These are phyloP conservation scores for Leccinum olivaceopallidum DNA, from an alignment of 768 basidiomycete species.

Conservation along the genomic window DNA sequence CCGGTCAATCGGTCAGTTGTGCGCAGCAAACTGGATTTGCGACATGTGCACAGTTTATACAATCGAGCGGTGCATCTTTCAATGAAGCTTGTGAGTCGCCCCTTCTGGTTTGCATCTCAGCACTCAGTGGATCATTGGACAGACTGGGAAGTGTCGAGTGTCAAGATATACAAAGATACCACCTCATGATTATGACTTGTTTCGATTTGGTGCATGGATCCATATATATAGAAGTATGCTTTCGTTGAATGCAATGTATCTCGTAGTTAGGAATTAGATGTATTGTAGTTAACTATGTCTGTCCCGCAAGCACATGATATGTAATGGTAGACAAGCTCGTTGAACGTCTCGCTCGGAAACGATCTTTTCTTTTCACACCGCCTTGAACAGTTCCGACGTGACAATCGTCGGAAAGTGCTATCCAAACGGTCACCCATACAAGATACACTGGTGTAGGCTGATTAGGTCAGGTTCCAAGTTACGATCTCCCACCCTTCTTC, in stretches of 20 bases:
- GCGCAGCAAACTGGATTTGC: constrained; percentile 79
- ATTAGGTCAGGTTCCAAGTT: constrained; percentile 15
- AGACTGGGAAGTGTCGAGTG: constrained; percentile 84
- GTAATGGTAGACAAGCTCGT: neutral
- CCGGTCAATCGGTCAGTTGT: constrained; percentile 87
- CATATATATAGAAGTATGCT: constrained; percentile 12
- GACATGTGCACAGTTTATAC: constrained; percentile 79
- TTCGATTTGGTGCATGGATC: constrained; percentile 8
- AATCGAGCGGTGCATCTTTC: constrained; percentile 68
- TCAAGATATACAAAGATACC: constrained; percentile 66
- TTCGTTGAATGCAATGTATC: constrained; percentile 16
- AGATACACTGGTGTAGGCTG: constrained; percentile 8
- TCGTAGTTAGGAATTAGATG: constrained; percentile 19
- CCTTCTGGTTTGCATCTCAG: constrained; percentile 3
- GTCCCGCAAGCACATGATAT: neutral
- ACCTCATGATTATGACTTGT: constrained; percentile 14
- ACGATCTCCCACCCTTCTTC: constrained; percentile 76
- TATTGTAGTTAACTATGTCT: constrained; percentile 20
- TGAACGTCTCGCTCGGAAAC: neutral
- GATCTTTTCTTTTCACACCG: neutral
- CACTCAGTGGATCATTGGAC: constrained; percentile 7
- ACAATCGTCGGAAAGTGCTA: constrained; percentile 14
- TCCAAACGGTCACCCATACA: constrained; percentile 26
- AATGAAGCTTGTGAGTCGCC: constrained; percentile 70
- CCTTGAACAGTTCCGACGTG: neutral